phyloP scores from a whole-genome alignment of 257 asterid species.

The Solanum ossicruentum region DNA sequence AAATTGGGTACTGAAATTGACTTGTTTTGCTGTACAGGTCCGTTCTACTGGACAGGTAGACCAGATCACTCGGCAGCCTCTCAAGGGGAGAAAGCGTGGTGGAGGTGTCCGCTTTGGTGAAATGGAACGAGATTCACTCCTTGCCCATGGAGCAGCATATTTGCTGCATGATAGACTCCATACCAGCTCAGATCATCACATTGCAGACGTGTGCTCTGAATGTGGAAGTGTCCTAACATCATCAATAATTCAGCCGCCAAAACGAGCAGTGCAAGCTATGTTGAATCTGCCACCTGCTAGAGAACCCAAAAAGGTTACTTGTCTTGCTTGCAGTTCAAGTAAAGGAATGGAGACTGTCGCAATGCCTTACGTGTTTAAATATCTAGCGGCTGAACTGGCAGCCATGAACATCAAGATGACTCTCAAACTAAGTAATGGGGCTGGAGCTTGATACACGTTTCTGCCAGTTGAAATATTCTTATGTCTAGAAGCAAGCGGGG shows the following conservation, averaged over 20 bases:
- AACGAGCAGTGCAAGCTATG: slow-evolving; percentile 31
- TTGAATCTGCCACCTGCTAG: slow-evolving; percentile 45
- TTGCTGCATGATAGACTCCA: slow-evolving; percentile 90
- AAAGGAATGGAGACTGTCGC: slow-evolving; percentile 97
- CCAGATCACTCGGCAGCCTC: slow-evolving; percentile 81
- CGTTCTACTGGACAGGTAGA: slow-evolving; percentile 89
- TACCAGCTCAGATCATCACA: slow-evolving; percentile 77
- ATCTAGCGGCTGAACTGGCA: slow-evolving; percentile 87
- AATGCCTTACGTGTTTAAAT: slow-evolving; percentile 88
- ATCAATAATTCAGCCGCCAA: slow-evolving; percentile 36
- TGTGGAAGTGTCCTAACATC: slow-evolving; percentile 86
- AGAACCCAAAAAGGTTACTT: slow-evolving; percentile 48
- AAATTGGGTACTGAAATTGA: not conserved
- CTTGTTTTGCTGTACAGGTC: slow-evolving; percentile 34
- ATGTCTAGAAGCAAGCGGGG: not conserved
- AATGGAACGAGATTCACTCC: slow-evolving; percentile 95
- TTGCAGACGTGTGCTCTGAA: slow-evolving; percentile 79
- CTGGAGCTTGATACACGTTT: slow-evolving; percentile 22
- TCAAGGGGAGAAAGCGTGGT: slow-evolving; percentile 92
- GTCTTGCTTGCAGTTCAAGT: slow-evolving; percentile 62
- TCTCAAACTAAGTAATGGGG: slow-evolving; percentile 47
- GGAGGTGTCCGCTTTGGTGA: slow-evolving; percentile 98
- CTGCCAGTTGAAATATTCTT: not conserved
- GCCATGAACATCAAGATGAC: slow-evolving; percentile 90
- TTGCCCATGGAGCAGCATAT: slow-evolving; percentile 96